Percentiles rank a stretch among this genome's conserved stretches.
Conservation (phyloP, 352 stramenopile genomes). For the Halophytophthora batemanensis region DNA sequence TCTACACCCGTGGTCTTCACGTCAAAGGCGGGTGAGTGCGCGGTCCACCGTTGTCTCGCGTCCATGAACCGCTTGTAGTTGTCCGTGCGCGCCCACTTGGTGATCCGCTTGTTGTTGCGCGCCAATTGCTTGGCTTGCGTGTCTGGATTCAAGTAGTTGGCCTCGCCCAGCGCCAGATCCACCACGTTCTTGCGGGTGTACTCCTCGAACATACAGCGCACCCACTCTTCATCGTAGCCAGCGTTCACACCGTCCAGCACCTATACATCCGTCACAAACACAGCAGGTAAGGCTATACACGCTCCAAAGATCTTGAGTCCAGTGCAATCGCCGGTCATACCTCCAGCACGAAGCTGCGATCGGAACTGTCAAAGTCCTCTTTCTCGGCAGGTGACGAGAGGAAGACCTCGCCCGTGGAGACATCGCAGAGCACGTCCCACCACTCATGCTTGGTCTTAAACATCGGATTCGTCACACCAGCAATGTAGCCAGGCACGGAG, state of each 20-base stretch:
- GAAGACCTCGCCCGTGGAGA: constrained; percentile 77
- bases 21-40: constrained; percentile 75
- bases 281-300: neutral
- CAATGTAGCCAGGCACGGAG: constrained; percentile 80
- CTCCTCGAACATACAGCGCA: constrained; percentile 86
- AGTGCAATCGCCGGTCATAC: constrained; percentile 18
- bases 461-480: constrained; percentile 91
- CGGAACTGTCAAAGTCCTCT: constrained; percentile 67
- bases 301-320: neutral
- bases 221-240: constrained; percentile 84
- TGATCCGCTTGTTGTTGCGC: constrained; percentile 87
- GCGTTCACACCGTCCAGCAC: constrained; percentile 76
- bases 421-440: constrained; percentile 90
- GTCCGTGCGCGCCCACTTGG: constrained; percentile 81
- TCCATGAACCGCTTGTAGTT: constrained; percentile 85
- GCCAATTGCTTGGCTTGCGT: constrained; percentile 69
- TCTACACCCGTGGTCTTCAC: constrained; percentile 77
- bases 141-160: constrained; percentile 74
- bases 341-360: constrained; percentile 75
- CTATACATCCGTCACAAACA: constrained; percentile 23
- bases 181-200: constrained; percentile 85
- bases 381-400: constrained; percentile 56
- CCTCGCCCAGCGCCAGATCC: constrained; percentile 73
- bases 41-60: constrained; percentile 36
- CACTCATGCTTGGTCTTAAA: constrained; percentile 90